phyloP scores from a whole-genome alignment of 164 flowering plant genomes.

The Chimonanthus salicifolius region DNA sequence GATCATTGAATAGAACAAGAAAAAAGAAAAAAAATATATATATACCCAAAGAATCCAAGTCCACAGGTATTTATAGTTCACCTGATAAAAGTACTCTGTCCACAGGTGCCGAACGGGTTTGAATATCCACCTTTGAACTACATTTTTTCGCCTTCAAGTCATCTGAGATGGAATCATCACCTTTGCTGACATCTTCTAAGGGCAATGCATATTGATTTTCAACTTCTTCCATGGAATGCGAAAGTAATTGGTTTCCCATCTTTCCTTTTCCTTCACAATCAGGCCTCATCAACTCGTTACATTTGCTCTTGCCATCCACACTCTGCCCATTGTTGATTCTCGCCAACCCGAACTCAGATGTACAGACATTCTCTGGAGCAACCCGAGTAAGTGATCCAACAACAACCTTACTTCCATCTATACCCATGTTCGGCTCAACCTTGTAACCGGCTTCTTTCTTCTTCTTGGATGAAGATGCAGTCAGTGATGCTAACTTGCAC shows the following conservation, averaged over 20 bases:
- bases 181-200: background rate
- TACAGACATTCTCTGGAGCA: background rate
- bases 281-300: background rate
- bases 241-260: background rate
- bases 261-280: background rate
- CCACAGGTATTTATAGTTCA: background rate
- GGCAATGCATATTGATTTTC: background rate
- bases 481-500: background rate
- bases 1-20: background rate
- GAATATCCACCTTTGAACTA: background rate
- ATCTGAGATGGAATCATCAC: background rate
- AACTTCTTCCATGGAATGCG: background rate
- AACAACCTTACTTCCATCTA: background rate
- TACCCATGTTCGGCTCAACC: background rate
- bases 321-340: background rate
- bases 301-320: background rate
- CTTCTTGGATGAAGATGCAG: background rate
- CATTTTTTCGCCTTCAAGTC: background rate
- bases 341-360: background rate
- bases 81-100: constrained; percentile 7
- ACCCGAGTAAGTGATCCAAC: constrained; percentile 1
- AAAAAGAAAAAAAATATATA: background rate
- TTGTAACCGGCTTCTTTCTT: background rate
- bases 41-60: background rate
- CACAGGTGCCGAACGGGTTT: background rate